Percentiles rank a stretch among this genome's conserved stretches.
These are phyloP conservation scores for Fragaria vesca DNA, from an alignment of 306 rosid genomes.

Conservation along the genomic window DNA sequence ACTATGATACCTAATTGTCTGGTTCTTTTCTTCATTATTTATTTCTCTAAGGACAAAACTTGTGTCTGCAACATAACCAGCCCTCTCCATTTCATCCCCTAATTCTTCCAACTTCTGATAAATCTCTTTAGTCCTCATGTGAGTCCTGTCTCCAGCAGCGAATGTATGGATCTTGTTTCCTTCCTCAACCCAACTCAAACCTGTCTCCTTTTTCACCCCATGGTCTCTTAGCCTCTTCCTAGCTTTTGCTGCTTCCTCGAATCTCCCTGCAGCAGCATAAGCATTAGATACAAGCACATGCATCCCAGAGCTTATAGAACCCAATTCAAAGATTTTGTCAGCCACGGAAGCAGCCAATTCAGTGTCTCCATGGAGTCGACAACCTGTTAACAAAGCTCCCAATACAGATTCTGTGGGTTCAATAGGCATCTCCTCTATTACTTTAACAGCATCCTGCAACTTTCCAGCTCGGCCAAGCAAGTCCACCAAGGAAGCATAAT, in stretches of 20 bases:
- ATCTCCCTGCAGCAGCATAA: conserved; percentile 81
- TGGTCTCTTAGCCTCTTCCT: conserved; percentile 66
- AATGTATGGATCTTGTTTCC: conserved; percentile 79
- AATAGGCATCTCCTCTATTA: conserved; percentile 66
- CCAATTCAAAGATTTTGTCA: conserved; percentile 53
- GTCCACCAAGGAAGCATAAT: conserved; percentile 78
- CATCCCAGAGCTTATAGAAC: conserved; percentile 57
- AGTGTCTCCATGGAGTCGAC: conserved; percentile 69
- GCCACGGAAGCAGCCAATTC: conserved; percentile 77
- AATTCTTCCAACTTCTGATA: conserved; percentile 77
- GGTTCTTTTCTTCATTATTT: conserved; percentile 65
- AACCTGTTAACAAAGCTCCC: conserved; percentile 88
- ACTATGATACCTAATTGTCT: conserved; percentile 68
- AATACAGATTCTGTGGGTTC: conserved; percentile 74
- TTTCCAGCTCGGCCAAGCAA: conserved; percentile 88
- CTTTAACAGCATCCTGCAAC: conserved; percentile 57
- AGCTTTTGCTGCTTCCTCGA: conserved; percentile 82
- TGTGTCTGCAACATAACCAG: conserved; percentile 88
- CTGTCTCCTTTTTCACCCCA: conserved; percentile 79
- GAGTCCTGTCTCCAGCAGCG: conserved; percentile 65
- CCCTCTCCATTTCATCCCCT: conserved; percentile 65
- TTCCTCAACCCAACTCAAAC: conserved; percentile 91
- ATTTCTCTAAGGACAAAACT: conserved; percentile 75
- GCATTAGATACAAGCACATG: conserved; percentile 74
- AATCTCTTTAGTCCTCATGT: conserved; percentile 53